Base-by-base conservation (phyloP, 179 eudicot species). In the Beta lomatogona region DNA sequence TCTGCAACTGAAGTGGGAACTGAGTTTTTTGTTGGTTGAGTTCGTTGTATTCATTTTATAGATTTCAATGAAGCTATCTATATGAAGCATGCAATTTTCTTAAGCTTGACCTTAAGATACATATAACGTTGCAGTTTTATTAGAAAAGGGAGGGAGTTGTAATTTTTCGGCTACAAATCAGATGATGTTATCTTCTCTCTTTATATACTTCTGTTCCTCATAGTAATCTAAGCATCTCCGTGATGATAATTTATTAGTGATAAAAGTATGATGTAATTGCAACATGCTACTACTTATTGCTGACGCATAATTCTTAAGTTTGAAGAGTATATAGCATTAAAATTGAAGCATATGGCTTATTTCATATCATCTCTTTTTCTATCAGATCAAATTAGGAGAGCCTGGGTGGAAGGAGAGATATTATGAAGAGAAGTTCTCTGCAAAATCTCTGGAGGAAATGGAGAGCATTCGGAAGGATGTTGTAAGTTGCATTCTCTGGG, bases 401-500 rank as follows among this genome's bases (percentile, higher is more conserved):
- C 93, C 97, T 65, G 99, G 98, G 28, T 96, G 99, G 99, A 96
- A 90, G 84, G 98, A 96, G 76, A 89, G 99, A 83, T 96, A 96
- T 52, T 96, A 96, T 86, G 97, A 94, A 83, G 98, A 91, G 77
- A 96, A 96, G 88, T 96, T 96, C 74, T 81, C 78, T 78, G 97
- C 90, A 67, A 86, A 85, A 71, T 87, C 93, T 72, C 85, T 87
- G 1, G 98, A 96, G 84, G 98, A 94, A 79, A 89, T 89, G 82
- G 98, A 92, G 65, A 81, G 75, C 57, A 84, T 92, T 60, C 88
- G 93, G 22, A 91, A 88, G 77, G 96, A 96, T 87, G 96, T 96
- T 81, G 99, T 96, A 89, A 89, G 97, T 91, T 85, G 50, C 75
- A 70, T 78, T 53, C 48, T 22, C 22, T 16, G 45, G 8, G 63